Percentiles rank a stretch among this genome's conserved stretches.
Conservation (phyloP, 2,329 filamentous ascomycete species). For the Penicillium hordei region DNA sequence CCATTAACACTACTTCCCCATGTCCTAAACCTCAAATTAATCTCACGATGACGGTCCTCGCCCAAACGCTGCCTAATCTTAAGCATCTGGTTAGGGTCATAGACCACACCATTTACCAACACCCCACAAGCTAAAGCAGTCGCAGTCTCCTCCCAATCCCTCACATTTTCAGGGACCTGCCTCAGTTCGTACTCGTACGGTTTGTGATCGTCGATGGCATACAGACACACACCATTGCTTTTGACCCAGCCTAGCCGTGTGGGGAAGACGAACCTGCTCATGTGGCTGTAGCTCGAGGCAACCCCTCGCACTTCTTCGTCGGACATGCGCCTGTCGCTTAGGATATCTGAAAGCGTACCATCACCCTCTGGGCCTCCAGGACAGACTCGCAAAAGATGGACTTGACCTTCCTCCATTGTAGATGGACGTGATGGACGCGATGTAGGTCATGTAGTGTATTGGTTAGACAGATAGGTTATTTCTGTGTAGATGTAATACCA, state of each 20-base stretch:
- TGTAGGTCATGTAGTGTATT: background rate
- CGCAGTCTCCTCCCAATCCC: conserved; percentile 15
- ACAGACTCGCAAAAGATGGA: background rate
- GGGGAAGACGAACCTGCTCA: background rate
- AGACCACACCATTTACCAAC: background rate
- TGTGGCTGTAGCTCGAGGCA: background rate
- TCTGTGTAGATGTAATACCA: background rate
- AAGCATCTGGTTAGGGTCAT: background rate
- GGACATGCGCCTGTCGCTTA: background rate
- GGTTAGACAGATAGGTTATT: background rate
- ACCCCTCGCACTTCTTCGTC: background rate
- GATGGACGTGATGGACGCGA: background rate
- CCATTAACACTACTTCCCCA: conserved; percentile 2
- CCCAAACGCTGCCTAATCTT: conserved; percentile 7
- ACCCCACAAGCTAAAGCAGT: conserved; percentile 13
- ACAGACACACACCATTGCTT: conserved; percentile 10
- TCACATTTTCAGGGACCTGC: conserved; percentile 10
- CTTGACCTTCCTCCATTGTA: conserved; percentile 9
- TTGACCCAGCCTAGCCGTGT: conserved; percentile 3
- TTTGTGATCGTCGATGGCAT: background rate
- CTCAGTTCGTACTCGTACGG: conserved; percentile 12
- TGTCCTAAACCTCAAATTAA: conserved; percentile 2
- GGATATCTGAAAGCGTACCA: background rate
- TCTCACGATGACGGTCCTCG: conserved; percentile 6
- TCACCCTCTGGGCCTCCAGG: background rate